Evolutionary conservation across 768 basidiomycete genomes (phyloP).

Genomic region (Mrakia gelida): DNA sequence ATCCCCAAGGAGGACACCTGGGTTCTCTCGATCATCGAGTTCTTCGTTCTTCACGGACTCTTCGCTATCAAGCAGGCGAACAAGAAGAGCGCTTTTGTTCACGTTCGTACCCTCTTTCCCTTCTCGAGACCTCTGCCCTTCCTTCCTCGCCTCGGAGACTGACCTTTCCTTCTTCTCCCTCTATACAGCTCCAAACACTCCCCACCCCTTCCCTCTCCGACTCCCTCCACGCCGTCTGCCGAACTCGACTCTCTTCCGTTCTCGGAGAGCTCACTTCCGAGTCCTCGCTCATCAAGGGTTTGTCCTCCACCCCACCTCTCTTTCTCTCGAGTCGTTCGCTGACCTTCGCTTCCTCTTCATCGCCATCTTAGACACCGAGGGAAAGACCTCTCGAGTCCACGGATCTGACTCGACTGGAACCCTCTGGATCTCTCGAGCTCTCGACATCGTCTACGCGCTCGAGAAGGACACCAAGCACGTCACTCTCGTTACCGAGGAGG

Average conservation of each 20-base stretch:
- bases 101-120: no score
- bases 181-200: constrained; percentile 55
- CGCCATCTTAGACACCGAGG: not conserved
- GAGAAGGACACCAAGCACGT: constrained; percentile 69
- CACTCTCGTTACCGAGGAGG: constrained; percentile 51
- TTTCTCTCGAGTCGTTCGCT: not conserved
- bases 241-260: constrained; percentile 64
- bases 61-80: constrained; percentile 71
- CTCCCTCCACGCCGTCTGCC: constrained; percentile 60
- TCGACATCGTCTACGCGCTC: constrained; percentile 48
- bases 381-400: constrained; percentile 20
- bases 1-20: constrained; percentile 74
- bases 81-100: constrained; percentile 57
- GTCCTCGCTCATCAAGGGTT: constrained; percentile 54
- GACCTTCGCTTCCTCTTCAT: not conserved
- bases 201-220: constrained; percentile 72
- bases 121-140: no score
- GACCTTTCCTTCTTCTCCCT: not conserved
- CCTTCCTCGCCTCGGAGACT: not conserved
- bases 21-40: constrained; percentile 70
- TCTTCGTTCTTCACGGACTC: constrained; percentile 74
- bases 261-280: constrained; percentile 69
- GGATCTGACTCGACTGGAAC: constrained; percentile 64
- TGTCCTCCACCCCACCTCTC: not conserved
- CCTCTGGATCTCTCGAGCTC: constrained; percentile 70